Percentiles rank a stretch among this genome's conserved stretches.
These are phyloP conservation scores for Annona cherimola DNA, from an alignment of 164 flowering plant species.

Conservation along the genomic window DNA sequence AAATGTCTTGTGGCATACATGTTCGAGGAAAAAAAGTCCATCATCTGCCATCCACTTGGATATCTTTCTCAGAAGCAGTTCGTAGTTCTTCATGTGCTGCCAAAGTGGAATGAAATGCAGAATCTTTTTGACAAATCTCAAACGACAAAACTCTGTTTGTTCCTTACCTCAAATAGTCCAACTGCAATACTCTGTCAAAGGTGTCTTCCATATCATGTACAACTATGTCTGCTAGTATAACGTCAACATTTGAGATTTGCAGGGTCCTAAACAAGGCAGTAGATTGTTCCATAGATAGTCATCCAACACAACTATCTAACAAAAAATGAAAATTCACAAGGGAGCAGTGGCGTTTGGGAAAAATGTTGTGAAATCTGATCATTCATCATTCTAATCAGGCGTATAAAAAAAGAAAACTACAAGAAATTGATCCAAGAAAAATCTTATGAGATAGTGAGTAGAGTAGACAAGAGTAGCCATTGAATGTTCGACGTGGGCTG, in stretches of 20 bases:
- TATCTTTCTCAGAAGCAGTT: constrained; percentile 15
- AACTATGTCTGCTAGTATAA: constrained; percentile 78
- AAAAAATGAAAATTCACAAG: too few relatives aligned
- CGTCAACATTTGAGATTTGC: constrained; percentile 61
- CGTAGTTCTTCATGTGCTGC: constrained; percentile 26
- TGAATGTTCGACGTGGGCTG: too few relatives aligned
- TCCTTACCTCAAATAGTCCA: constrained; percentile 85
- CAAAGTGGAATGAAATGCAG: background rate
- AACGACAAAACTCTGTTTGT: background rate
- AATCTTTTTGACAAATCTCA: background rate
- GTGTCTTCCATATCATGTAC: constrained; percentile 75
- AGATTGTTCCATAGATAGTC: background rate
- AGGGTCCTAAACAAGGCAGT: constrained; percentile 35
- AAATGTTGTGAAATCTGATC: too few relatives aligned
- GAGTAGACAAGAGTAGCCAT: too few relatives aligned
- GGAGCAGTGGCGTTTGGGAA: too few relatives aligned
- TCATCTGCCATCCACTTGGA: constrained; percentile 21
- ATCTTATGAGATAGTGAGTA: too few relatives aligned
- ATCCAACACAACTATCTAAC: background rate
- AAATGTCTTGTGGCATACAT: constrained; percentile 17
- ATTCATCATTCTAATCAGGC: too few relatives aligned
- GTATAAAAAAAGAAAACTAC: too few relatives aligned
- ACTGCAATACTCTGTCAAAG: constrained; percentile 69
- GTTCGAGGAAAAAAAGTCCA: constrained; percentile 25
- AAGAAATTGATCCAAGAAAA: too few relatives aligned